Conservation (phyloP, 2,329 filamentous ascomycete species). For the Zymoseptoria passerinii region DNA sequence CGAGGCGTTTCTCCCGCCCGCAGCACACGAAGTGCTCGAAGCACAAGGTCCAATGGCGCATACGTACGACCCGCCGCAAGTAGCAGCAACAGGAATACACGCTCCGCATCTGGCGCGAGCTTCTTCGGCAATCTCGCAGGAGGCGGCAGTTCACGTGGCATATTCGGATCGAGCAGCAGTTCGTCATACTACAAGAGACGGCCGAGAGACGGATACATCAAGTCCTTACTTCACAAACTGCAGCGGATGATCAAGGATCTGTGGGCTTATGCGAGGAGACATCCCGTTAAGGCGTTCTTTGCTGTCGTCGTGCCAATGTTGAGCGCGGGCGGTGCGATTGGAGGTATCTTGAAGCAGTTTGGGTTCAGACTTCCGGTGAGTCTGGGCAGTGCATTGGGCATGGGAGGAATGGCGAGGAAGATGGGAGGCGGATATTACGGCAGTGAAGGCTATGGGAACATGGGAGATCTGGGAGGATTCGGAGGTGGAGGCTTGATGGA, state of each 20-base stretch:
- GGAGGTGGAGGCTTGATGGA: conserved; percentile 35
- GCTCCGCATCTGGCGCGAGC: conserved; percentile 12
- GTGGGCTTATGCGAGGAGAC: conserved; percentile 67
- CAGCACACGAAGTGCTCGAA: conserved; percentile 13
- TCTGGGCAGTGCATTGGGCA: neutral
- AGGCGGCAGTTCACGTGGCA: conserved; percentile 16
- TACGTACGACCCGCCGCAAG: conserved; percentile 19
- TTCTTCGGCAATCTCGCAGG: conserved; percentile 17
- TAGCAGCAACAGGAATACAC: conserved; percentile 6
- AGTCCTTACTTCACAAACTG: conserved; percentile 64
- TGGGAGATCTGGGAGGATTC: conserved; percentile 26
- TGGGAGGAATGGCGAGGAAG: conserved; percentile 23
- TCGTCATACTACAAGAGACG: conserved; percentile 69
- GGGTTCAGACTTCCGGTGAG: conserved; percentile 66
- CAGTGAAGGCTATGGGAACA: conserved; percentile 35
- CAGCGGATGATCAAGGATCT: conserved; percentile 74
- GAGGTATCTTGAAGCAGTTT: conserved; percentile 67
- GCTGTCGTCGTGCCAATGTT: conserved; percentile 79
- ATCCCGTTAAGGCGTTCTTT: conserved; percentile 86
- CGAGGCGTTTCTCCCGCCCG: conserved; percentile 19
- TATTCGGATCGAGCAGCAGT: conserved; percentile 36
- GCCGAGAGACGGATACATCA: conserved; percentile 70
- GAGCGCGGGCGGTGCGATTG: conserved; percentile 66
- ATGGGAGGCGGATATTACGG: conserved; percentile 38
- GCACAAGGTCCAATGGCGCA: conserved; percentile 11